Conservation (phyloP, 345 rosid species). For the Erucastrum elatum region DNA sequence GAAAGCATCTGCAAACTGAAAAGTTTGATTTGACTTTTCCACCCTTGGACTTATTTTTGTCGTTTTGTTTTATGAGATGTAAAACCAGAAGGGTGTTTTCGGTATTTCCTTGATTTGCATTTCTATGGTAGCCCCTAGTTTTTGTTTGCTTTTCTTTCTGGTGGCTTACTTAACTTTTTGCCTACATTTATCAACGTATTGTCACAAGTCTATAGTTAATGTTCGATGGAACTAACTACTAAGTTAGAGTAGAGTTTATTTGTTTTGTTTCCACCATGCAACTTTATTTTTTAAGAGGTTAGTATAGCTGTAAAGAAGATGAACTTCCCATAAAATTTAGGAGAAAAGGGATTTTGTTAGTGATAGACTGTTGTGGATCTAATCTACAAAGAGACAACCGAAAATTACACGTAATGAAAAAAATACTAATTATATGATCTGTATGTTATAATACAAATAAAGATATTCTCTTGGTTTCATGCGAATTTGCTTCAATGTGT, state of each 20-base stretch:
- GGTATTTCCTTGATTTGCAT: conserved; percentile 11
- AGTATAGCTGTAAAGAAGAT: conserved; percentile 11
- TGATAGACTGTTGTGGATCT: conserved; percentile 15
- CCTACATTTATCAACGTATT: not conserved
- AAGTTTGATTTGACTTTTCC: conserved; percentile 26
- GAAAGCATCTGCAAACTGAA: not conserved
- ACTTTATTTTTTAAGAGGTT: conserved; percentile 17
- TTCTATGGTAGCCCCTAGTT: conserved; percentile 24
- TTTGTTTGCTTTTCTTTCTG: conserved; percentile 5
- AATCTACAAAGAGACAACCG: conserved; percentile 17
- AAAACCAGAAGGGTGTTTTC: conserved; percentile 38
- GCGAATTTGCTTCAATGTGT: conserved; percentile 23
- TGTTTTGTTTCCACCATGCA: conserved; percentile 11
- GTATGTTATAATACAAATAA: not conserved
- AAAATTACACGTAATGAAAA: not conserved
- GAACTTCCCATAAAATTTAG: not conserved
- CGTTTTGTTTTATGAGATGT: conserved; percentile 37
- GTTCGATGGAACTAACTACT: conserved; percentile 17
- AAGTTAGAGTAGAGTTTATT: not conserved
- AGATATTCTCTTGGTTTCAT: conserved; percentile 30
- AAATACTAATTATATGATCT: not conserved
- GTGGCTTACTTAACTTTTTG: not conserved
- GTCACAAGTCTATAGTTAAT: not conserved
- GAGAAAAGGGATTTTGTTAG: conserved; percentile 14
- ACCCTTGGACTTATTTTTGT: conserved; percentile 39